These are phyloP conservation scores for Pleurotus citrinopileatus DNA, from an alignment of 768 basidiomycete genomes.

Conservation along the genomic window DNA sequence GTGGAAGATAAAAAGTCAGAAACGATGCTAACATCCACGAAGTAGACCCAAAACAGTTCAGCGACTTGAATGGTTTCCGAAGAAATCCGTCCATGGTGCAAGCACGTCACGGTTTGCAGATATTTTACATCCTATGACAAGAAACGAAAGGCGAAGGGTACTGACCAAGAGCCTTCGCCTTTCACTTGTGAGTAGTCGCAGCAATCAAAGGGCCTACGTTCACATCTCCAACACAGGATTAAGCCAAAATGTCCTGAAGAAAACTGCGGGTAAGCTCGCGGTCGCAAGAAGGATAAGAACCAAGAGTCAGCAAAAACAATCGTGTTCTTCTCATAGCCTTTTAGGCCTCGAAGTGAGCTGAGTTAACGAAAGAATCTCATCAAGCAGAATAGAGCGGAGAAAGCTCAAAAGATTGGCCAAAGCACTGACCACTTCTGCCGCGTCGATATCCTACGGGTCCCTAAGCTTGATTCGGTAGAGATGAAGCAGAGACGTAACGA, in stretches of 20 bases:
- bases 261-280: no score
- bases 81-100: conserved; percentile 61
- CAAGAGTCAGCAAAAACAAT: conserved; percentile 35
- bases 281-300: no score
- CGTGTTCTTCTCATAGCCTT: conserved; percentile 54
- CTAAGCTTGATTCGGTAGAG: no score
- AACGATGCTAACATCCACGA: no score
- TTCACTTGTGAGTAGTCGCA: no score
- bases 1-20: neutral
- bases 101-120: conserved; percentile 56
- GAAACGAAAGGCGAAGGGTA: conserved; percentile 9
- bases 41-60: conserved; percentile 30
- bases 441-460: no score
- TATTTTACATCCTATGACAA: conserved; percentile 38
- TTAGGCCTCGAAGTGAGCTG: conserved; percentile 64
- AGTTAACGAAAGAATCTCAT: conserved; percentile 33
- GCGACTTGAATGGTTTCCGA: conserved; percentile 84
- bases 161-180: no score
- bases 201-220: no score
- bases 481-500: neutral
- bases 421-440: no score
- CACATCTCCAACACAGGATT: no score
- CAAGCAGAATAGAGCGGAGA: neutral
- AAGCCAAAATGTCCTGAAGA: no score
- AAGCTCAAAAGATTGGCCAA: no score